These are phyloP conservation scores for Monilinia aucupariae DNA, from an alignment of 2,329 filamentous ascomycete species.

Conservation along the genomic window DNA sequence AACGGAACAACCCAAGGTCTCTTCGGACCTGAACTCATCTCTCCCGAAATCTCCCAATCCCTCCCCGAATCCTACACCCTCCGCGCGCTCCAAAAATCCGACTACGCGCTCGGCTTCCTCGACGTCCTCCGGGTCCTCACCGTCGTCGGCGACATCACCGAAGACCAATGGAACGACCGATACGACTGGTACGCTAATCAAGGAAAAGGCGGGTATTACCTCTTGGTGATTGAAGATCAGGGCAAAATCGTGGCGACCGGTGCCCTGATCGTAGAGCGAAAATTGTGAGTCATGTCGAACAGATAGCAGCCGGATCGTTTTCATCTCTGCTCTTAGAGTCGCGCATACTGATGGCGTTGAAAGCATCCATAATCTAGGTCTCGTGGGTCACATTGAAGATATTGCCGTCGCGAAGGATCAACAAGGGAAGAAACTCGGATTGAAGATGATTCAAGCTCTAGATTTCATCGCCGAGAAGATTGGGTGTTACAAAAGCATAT, in stretches of 20 bases:
- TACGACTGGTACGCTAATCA: conserved; percentile 73
- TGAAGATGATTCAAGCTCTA: conserved; percentile 88
- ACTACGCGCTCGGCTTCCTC: conserved; percentile 79
- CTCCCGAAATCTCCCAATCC: conserved; percentile 62
- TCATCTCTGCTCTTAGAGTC: neutral
- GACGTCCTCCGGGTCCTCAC: conserved; percentile 89
- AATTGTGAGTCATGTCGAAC: conserved; percentile 61
- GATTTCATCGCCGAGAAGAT: conserved; percentile 82
- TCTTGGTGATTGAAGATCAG: conserved; percentile 73
- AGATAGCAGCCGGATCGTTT: too few species aligned
- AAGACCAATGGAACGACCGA: conserved; percentile 68
- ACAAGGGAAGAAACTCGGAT: conserved; percentile 93
- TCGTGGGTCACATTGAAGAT: conserved; percentile 95
- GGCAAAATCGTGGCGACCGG: conserved; percentile 78
- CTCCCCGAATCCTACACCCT: conserved; percentile 79
- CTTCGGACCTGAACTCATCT: conserved; percentile 73
- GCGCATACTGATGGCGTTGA: conserved; percentile 21
- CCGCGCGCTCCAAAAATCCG: conserved; percentile 70
- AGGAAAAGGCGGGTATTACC: conserved; percentile 68
- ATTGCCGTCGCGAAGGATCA: conserved; percentile 93
- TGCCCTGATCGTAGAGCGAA: conserved; percentile 84
- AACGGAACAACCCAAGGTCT: conserved; percentile 49
- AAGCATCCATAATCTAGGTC: conserved; percentile 72
- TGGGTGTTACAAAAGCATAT: conserved; percentile 94
- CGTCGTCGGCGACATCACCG: conserved; percentile 79